Evolutionary conservation across 169 alveolate genomes (phyloP).

Genomic region (Plasmodium coatneyi): DNA sequence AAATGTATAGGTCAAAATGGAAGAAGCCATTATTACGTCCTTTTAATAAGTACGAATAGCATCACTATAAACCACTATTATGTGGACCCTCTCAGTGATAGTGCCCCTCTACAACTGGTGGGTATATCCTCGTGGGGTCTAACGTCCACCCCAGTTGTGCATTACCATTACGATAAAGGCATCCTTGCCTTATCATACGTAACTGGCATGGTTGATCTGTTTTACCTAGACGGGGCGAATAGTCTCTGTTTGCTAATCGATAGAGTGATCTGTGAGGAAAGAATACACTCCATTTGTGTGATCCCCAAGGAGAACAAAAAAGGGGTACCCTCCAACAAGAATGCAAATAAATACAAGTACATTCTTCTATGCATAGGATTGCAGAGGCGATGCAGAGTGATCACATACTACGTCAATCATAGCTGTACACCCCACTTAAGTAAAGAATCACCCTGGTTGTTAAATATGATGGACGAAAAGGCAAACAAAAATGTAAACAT

Average conservation of each 20-base stretch:
- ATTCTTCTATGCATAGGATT: slow-evolving; percentile 34
- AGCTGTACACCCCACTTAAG: not conserved
- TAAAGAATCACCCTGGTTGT: not conserved
- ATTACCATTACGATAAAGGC: slow-evolving; percentile 15
- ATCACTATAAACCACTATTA: slow-evolving; percentile 20
- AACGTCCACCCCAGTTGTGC: not conserved
- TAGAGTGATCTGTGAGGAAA: not conserved
- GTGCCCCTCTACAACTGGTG: not conserved
- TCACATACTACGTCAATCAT: not conserved
- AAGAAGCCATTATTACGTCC: not conserved
- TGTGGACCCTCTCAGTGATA: not conserved
- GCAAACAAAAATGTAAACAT: too few species aligned
- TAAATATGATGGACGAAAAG: not conserved
- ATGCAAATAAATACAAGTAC: not conserved
- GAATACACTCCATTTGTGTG: slow-evolving; percentile 7
- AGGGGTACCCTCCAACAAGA: not conserved
- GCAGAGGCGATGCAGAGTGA: not conserved
- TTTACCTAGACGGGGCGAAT: slow-evolving; percentile 29
- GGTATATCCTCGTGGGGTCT: not conserved
- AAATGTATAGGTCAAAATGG: slow-evolving; percentile 1
- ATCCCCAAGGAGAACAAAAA: not conserved
- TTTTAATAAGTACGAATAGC: not conserved
- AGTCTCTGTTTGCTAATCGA: not conserved
- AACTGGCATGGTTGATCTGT: not conserved
- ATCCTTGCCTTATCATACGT: slow-evolving; percentile 9